Evolutionary conservation across 163 green algal genomes (phyloP).

Genomic region (Scenedesmus sp.): DNA sequence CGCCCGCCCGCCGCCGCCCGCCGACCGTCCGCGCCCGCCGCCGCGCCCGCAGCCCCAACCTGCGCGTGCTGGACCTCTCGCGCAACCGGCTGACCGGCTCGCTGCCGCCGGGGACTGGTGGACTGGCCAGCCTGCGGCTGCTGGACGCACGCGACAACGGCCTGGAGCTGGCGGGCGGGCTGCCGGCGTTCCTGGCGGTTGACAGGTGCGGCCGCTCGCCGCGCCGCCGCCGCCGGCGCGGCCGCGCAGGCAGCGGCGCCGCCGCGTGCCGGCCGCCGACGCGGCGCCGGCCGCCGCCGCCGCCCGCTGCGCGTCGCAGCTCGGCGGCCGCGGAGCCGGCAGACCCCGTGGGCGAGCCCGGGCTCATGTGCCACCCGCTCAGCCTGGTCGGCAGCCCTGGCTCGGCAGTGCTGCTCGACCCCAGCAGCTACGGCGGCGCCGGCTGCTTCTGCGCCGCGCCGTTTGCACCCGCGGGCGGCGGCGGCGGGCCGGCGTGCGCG

Average conservation of each 20-base stretch:
- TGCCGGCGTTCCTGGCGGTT: slow-evolving; percentile 18
- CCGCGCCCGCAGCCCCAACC: background rate
- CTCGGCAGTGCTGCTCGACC: slow-evolving; percentile 38
- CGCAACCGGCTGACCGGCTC: slow-evolving; percentile 37
- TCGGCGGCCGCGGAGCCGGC: background rate
- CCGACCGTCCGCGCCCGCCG: too few relatives aligned
- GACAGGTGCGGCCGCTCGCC: slow-evolving; percentile 30
- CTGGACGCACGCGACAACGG: slow-evolving; percentile 7
- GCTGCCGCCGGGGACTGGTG: slow-evolving; percentile 9
- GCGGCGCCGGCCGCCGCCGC: background rate
- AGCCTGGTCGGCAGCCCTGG: background rate
- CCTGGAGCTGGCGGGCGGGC: background rate
- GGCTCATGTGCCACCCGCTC: slow-evolving; percentile 20
- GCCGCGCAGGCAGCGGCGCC: background rate
- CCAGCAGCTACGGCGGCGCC: slow-evolving; percentile 21
- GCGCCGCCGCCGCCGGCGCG: background rate
- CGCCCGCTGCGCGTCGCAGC: background rate
- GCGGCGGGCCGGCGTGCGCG: background rate
- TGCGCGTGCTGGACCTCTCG: slow-evolving; percentile 18
- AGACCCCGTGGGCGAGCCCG: background rate
- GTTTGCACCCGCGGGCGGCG: background rate
- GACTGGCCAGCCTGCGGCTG: background rate
- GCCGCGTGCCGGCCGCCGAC: background rate
- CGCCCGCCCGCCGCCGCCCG: too few relatives aligned
- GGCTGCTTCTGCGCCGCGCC: slow-evolving; percentile 32